These are phyloP conservation scores for Colletotrichum paranaense DNA, from an alignment of 2,329 filamentous ascomycete species.

Conservation along the genomic window DNA sequence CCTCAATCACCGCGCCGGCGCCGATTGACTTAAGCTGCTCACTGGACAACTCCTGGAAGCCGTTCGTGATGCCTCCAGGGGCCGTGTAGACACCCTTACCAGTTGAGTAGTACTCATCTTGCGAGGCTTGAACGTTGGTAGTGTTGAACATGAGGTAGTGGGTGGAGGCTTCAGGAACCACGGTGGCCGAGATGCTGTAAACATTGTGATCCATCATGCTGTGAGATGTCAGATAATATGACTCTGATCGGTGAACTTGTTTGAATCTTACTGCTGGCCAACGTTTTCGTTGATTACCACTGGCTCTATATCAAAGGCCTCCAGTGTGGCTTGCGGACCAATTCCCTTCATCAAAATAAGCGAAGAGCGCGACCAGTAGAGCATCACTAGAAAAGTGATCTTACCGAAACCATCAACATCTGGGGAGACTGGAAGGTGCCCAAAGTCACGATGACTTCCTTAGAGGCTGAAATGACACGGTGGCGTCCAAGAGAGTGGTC, in stretches of 20 bases:
- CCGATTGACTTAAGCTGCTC: constrained; percentile 37
- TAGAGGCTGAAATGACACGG: constrained; percentile 31
- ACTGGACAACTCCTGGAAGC: constrained; percentile 39
- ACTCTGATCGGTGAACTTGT: not conserved
- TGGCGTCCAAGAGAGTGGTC: constrained; percentile 38
- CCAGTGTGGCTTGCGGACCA: constrained; percentile 35
- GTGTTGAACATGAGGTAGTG: constrained; percentile 38
- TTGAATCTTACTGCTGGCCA: constrained; percentile 37
- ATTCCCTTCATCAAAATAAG: constrained; percentile 35
- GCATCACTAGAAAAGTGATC: not conserved
- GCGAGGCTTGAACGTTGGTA: constrained; percentile 34
- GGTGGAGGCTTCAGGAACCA: constrained; percentile 40
- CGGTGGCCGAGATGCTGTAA: constrained; percentile 42
- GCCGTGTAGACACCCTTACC: constrained; percentile 39
- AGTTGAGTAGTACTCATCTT: constrained; percentile 39
- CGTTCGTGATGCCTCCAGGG: constrained; percentile 41
- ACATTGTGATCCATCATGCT: constrained; percentile 44
- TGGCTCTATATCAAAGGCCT: constrained; percentile 38
- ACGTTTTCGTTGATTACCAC: constrained; percentile 40
- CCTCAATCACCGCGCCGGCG: constrained; percentile 35
- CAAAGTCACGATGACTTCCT: constrained; percentile 33
- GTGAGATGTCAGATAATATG: not conserved
- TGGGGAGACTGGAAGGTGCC: constrained; percentile 37
- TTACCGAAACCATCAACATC: constrained; percentile 36
- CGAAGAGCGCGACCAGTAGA: not conserved